These are phyloP conservation scores for Phytophthora melonis DNA, from an alignment of 352 stramenopile species.

Conservation along the genomic window DNA sequence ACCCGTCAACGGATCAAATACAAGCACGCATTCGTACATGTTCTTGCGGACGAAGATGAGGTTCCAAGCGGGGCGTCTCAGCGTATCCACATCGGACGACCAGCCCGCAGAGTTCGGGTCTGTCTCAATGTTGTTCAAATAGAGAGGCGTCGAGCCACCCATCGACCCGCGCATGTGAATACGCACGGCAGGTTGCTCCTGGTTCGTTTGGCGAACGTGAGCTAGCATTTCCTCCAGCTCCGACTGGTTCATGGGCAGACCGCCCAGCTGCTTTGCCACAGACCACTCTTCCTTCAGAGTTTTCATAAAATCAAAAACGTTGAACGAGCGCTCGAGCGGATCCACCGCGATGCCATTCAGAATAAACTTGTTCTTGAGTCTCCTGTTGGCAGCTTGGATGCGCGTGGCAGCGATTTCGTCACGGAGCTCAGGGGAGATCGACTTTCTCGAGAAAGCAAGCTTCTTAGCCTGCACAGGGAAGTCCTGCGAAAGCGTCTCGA, in stretches of 20 bases:
- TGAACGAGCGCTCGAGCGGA: conserved; percentile 88
- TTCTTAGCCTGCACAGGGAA: conserved; percentile 90
- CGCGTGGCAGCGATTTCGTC: conserved; percentile 51
- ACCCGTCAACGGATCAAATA: conserved; percentile 69
- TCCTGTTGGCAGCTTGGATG: conserved; percentile 38
- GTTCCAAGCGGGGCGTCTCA: conserved; percentile 75
- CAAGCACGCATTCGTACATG: conserved; percentile 88
- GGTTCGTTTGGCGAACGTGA: conserved; percentile 62
- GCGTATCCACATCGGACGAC: conserved; percentile 51
- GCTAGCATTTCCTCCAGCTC: conserved; percentile 71
- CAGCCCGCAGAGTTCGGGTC: conserved; percentile 64
- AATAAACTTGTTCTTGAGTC: conserved; percentile 78
- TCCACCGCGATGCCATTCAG: conserved; percentile 90
- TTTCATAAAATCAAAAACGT: conserved; percentile 92
- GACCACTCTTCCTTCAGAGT: conserved; percentile 83
- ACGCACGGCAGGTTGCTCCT: conserved; percentile 56
- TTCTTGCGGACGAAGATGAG: conserved; percentile 88
- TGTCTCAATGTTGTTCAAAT: conserved; percentile 87
- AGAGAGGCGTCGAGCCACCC: conserved; percentile 70
- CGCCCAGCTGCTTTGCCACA: conserved; percentile 70
- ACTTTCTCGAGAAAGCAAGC: conserved; percentile 73
- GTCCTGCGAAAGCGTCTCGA: conserved; percentile 89
- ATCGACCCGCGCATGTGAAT: conserved; percentile 73
- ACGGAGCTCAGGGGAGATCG: conserved; percentile 57
- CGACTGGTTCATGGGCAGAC: conserved; percentile 51